Evolutionary conservation across 768 basidiomycete genomes (phyloP), one percentile per base, ranked within the genome.

Genomic region (Lactarius sp.): DNA sequence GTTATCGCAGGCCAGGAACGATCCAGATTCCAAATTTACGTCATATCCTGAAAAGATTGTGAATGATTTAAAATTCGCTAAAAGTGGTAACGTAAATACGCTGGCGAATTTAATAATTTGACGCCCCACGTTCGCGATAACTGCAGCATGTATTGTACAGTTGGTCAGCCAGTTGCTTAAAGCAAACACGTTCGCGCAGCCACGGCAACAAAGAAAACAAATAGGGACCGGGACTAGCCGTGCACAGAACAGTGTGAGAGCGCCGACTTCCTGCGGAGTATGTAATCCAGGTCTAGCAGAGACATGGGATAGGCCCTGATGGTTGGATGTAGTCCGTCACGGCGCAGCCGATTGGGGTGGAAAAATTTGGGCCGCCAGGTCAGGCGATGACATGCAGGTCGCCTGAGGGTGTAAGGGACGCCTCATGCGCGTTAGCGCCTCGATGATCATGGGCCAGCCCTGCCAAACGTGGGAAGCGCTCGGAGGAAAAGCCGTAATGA

Each of bases 381-480:
- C 46, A 51, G n/a, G 13, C 31, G 52, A 52, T 31, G 57, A 51
- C 62, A 59, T 50, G 62, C 57, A 39, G 18, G n/a, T 47, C 49
- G 39, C 39, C 52, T 53, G 62, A 64, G 62, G 62, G 34, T 41
- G 33, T 39, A 18, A 49, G 47, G 59, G n/a, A 55, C 20, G 36
- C 53, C 53, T 55, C 59, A 44, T 55, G 59, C 46, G 54, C 54
- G 54, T 22, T 22, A 22, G 47, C 47, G 47, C 22, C 47, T 49
- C 47, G 47, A 49, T 18, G 34, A 42, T 20, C 33, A 36, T 55
- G 64, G 42, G 31, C 64, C 20, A 22, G 59, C 13, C 33, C 64
- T 42, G 18, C 64, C 64, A 56, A 60, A 65, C 46, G 49, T 27
- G 34, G 59, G 52, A 42, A 33, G n/a, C 59, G 63, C 59, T 64